phyloP scores from a whole-genome alignment of 164 flowering plant genomes.

The Litsea cubeba region DNA sequence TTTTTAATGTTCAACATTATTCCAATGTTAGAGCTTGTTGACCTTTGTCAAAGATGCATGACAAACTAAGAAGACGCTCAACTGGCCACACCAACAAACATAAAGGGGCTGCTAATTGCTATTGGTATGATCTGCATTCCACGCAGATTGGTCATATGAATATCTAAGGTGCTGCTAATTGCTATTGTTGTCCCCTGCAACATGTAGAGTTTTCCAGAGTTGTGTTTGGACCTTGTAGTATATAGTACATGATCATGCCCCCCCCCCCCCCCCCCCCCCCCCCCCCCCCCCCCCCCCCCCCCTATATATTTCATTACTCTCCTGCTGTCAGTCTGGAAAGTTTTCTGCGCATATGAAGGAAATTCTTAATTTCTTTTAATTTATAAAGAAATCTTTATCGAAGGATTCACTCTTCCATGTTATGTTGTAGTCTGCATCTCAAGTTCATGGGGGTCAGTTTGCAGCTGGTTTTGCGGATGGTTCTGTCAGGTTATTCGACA shows the following conservation, averaged over 20 bases:
- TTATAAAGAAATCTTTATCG: background rate
- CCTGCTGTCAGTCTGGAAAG: background rate
- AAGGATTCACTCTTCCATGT: background rate
- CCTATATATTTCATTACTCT: too few relatives aligned
- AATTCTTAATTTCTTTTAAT: too few relatives aligned
- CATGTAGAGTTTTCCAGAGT: too few relatives aligned
- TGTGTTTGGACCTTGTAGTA: background rate
- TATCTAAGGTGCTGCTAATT: too few relatives aligned
- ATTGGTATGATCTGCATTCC: too few relatives aligned
- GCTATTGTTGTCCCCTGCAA: too few relatives aligned
- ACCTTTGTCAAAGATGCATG: background rate
- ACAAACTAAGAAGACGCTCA: background rate
- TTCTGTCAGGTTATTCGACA: conserved; percentile 74
- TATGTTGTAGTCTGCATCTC: conserved; percentile 81
- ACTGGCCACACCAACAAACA: background rate
- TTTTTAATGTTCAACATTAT: too few relatives aligned
- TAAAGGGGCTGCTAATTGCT: background rate
- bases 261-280: too few relatives aligned
- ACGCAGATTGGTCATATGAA: too few relatives aligned
- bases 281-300: too few relatives aligned
- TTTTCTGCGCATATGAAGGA: background rate
- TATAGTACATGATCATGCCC: background rate
- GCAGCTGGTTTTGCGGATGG: conserved; percentile 94
- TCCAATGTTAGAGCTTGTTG: too few relatives aligned
- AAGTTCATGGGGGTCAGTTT: conserved; percentile 86